Base-by-base conservation (phyloP, 2,329 filamentous ascomycete genomes). In the Talaromyces sp. region DNA sequence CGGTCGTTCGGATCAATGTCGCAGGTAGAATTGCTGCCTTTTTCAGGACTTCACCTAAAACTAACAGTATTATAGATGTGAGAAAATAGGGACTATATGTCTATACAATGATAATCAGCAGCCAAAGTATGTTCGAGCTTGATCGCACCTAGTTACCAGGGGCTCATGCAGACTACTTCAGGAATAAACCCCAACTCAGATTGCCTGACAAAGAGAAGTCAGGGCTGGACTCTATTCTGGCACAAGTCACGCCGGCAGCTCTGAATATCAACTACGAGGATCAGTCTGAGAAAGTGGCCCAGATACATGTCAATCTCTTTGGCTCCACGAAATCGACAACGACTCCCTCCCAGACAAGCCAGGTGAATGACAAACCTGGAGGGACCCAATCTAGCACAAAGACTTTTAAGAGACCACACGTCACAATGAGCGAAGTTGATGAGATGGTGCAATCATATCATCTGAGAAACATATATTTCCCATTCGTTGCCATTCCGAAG, bases 11-110 rank as follows among this genome's bases (percentile, higher is more conserved):
- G 31, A 33, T 21, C 50, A 48, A 17, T 58, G 56, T 36, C 56
- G 50, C 54, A 51, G 56, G 56, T 58, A 58, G 25, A 53, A 37
- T 15, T 11, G 33, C 28, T 28, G n/a, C n/a, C 11, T 7, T 25
- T 35, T 17, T 1, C 8, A 2, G n/a, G n/a, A n/a, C n/a, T 22
- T 35, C 5, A n/a, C n/a, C 6, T 17, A 39, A 28, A 48, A 37
- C 8, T 54, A 40, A 58, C 8, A 35, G 9, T n/a, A 7, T 15
- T 21, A 10, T 15, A 58, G 56, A 21, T 58, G 56, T 19, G 37
- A 58, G 33, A 58, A 53, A 4, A 54, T 48, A 15, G 56, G 56
- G 2, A 53, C 35, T n/a, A 31, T 54, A n/a, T 58, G 56, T 25
- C 17, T 53, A 9, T 58, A 35, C 13, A 50, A 17, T 9, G 33